phyloP scores from a whole-genome alignment of 768 basidiomycete species.

The Suillus cothurnatus region DNA sequence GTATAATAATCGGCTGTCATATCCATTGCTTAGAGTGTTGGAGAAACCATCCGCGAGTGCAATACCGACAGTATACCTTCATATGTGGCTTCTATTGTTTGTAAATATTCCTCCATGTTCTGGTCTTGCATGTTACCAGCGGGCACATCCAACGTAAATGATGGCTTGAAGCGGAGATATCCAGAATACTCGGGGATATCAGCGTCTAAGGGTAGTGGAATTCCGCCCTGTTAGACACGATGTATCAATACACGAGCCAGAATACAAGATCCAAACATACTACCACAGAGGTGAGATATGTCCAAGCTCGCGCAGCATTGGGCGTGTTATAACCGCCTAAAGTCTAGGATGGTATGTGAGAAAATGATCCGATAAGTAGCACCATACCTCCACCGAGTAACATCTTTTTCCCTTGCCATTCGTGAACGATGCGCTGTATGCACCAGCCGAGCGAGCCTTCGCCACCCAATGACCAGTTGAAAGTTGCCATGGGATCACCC shows the following conservation, averaged over 20 bases:
- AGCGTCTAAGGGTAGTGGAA: slow-evolving; percentile 56
- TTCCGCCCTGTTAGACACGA: slow-evolving; percentile 45
- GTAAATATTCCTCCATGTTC: slow-evolving; percentile 64
- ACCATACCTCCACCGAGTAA: slow-evolving; percentile 75
- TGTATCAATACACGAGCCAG: not conserved
- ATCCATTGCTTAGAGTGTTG: not conserved
- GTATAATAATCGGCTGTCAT: no score
- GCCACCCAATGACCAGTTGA: slow-evolving; percentile 68
- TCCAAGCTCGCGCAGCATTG: slow-evolving; percentile 88
- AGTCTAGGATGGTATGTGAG: slow-evolving; percentile 16
- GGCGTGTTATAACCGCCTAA: slow-evolving; percentile 82
- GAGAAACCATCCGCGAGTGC: slow-evolving; percentile 7
- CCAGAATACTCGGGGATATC: slow-evolving; percentile 76
- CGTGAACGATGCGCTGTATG: slow-evolving; percentile 48
- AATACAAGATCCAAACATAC: slow-evolving; percentile 43
- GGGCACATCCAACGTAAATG: slow-evolving; percentile 78
- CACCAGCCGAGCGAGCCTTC: slow-evolving; percentile 74
- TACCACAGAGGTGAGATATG: slow-evolving; percentile 74
- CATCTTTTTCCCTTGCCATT: slow-evolving; percentile 63
- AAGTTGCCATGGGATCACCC: slow-evolving; percentile 76
- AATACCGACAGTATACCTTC: slow-evolving; percentile 31
- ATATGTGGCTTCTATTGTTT: slow-evolving; percentile 44
- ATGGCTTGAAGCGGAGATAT: slow-evolving; percentile 77
- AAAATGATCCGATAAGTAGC: not conserved
- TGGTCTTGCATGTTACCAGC: slow-evolving; percentile 73